phyloP scores from a whole-genome alignment of 192 early-diverging fungal genomes.

The Coemansia sp. region DNA sequence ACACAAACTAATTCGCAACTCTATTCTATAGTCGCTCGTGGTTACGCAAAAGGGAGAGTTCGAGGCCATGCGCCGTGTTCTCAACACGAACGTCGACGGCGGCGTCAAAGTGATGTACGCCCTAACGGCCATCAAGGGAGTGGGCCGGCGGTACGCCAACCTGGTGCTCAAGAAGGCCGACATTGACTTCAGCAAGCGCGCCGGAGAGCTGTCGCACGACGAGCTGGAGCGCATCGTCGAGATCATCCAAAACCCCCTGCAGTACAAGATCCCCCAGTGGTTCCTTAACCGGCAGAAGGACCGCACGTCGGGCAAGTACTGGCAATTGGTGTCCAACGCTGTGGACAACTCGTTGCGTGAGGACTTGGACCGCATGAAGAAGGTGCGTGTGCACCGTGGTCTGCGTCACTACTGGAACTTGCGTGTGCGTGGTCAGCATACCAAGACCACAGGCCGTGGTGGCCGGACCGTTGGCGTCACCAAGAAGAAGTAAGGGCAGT shows the following conservation, averaged over 20 bases:
- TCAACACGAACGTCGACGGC: slow-evolving; percentile 99
- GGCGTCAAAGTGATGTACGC: slow-evolving; percentile 94
- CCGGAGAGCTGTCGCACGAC: slow-evolving; percentile 95
- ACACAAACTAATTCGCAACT: background rate
- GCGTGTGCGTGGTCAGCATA: slow-evolving; percentile 99
- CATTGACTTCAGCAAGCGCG: slow-evolving; percentile 95
- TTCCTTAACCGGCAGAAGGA: slow-evolving; percentile 99
- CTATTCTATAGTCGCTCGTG: slow-evolving; percentile 73
- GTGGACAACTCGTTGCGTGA: slow-evolving; percentile 97
- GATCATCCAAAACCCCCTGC: slow-evolving; percentile 98
- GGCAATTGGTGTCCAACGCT: slow-evolving; percentile 90
- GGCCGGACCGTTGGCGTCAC: slow-evolving; percentile 96
- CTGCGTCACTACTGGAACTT: slow-evolving; percentile 98
- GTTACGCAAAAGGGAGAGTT: slow-evolving; percentile 89
- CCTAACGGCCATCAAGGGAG: slow-evolving; percentile 96
- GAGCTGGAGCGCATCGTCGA: slow-evolving; percentile 97
- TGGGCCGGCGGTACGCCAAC: slow-evolving; percentile 98
- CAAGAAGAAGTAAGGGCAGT: slow-evolving; percentile 90
- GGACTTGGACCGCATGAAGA: slow-evolving; percentile 98
- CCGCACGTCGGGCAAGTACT: slow-evolving; percentile 91
- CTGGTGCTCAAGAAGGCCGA: slow-evolving; percentile 99
- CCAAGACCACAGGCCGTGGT: slow-evolving; percentile 98
- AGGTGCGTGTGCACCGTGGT: slow-evolving; percentile 99
- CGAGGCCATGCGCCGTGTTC: slow-evolving; percentile 97
- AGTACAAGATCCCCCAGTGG: slow-evolving; percentile 99